Percentiles rank a stretch among this genome's conserved stretches.
phyloP scores from a whole-genome alignment of 148 eudicot genomes.

The Rhododendron griersonianum region DNA sequence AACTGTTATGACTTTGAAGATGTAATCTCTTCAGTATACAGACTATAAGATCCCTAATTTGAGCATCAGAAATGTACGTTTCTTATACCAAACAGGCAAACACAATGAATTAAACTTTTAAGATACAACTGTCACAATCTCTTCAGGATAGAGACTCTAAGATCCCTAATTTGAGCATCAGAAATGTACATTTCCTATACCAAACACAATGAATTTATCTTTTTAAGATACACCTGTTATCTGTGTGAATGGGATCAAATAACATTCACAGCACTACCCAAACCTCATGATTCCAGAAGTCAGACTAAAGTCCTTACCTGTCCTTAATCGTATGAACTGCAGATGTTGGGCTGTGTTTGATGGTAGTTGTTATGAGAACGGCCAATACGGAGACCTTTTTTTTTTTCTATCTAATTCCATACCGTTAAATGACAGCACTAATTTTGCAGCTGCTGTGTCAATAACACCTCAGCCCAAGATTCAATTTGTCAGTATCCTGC shows the following conservation, averaged over 20 bases:
- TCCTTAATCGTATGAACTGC: not conserved
- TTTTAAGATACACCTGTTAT: not conserved
- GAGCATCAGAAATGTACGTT: not conserved
- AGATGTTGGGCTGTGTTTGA: not conserved
- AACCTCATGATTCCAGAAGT: not conserved
- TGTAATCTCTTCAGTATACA: not conserved
- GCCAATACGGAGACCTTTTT: not conserved
- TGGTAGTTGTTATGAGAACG: not conserved
- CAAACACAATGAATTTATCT: not conserved
- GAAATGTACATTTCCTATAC: not conserved
- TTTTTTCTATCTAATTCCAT: not conserved
- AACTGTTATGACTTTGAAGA: not conserved
- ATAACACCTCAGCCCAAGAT: not conserved
- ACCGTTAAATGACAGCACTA: not conserved
- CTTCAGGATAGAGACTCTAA: not conserved
- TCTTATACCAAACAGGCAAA: too few relatives aligned
- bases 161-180: not conserved
- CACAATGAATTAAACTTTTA: not conserved
- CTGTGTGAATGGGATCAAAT: not conserved
- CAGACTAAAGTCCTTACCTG: not conserved
- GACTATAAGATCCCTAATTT: not conserved
- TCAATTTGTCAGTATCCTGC: not conserved
- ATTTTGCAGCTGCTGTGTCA: not conserved
- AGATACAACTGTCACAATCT: too few relatives aligned
- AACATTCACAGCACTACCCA: not conserved